Conservation (phyloP, 495 filamentous ascomycete species). For the Penicillium waksmanii region DNA sequence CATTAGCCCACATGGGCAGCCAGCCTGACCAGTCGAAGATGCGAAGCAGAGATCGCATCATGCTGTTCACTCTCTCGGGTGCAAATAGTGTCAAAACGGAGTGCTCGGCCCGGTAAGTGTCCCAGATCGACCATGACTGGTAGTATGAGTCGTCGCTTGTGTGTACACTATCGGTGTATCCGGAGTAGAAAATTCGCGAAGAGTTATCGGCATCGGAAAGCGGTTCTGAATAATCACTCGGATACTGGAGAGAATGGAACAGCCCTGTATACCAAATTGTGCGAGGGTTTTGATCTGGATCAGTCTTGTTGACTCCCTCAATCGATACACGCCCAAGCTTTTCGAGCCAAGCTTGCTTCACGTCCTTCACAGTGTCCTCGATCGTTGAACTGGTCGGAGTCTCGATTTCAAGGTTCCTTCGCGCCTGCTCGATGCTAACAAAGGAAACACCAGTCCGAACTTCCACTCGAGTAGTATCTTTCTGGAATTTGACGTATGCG, state of each 20-base stretch:
- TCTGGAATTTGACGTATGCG: slow-evolving; percentile 29
- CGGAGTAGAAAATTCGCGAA: slow-evolving; percentile 25
- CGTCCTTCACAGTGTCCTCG: slow-evolving; percentile 22
- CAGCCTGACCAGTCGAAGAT: slow-evolving; percentile 35
- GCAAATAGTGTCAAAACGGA: slow-evolving; percentile 30
- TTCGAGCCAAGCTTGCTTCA: slow-evolving; percentile 31
- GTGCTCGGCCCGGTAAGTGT: slow-evolving; percentile 34
- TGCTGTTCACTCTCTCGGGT: slow-evolving; percentile 31
- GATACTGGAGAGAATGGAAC: slow-evolving; percentile 33
- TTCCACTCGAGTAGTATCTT: slow-evolving; percentile 20
- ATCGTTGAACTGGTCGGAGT: slow-evolving; percentile 20
- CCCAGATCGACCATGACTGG: slow-evolving; percentile 38
- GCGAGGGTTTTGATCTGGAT: slow-evolving; percentile 26
- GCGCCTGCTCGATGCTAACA: slow-evolving; percentile 32
- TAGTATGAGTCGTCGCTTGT: slow-evolving; percentile 30
- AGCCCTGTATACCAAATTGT: slow-evolving; percentile 31
- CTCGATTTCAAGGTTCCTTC: slow-evolving; percentile 28
- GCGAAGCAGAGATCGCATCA: slow-evolving; percentile 32
- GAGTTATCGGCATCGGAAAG: slow-evolving; percentile 8
- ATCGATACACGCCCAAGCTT: slow-evolving; percentile 30
- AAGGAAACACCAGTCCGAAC: slow-evolving; percentile 34
- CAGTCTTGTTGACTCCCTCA: slow-evolving; percentile 26
- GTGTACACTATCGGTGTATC: slow-evolving; percentile 32
- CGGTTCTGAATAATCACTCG: slow-evolving; percentile 34
- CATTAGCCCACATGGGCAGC: slow-evolving; percentile 35